Conservation (phyloP, 176 grass and related monocot genomes). For the Carex kokanica region DNA sequence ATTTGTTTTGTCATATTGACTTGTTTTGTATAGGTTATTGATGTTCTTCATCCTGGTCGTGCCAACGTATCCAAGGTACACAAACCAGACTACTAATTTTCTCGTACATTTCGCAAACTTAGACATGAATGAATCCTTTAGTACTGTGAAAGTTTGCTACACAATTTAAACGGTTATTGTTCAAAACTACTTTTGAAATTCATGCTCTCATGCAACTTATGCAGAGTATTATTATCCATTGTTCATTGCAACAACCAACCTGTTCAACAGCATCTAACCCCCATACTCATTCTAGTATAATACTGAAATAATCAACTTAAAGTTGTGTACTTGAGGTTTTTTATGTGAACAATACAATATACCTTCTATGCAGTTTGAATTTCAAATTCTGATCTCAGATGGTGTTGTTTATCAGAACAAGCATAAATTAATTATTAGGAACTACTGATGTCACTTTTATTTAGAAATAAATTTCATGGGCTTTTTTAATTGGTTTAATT, state of each 20-base stretch:
- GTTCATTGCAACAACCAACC: background rate
- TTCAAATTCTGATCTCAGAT: background rate
- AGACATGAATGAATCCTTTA: background rate
- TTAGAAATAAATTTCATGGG: background rate
- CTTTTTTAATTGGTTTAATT: background rate
- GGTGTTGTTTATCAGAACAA: background rate
- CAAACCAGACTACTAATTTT: background rate
- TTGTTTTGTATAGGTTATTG: constrained; percentile 57
- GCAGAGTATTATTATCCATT: too few relatives aligned
- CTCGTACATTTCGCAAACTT: background rate
- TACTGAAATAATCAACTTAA: background rate
- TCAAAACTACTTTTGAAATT: background rate
- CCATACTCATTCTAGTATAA: background rate
- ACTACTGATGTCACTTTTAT: background rate
- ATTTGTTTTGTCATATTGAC: background rate
- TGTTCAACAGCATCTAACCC: background rate
- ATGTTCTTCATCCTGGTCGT: constrained; percentile 89
- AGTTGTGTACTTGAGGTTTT: background rate
- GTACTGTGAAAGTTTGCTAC: background rate
- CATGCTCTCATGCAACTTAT: background rate
- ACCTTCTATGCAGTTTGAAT: background rate
- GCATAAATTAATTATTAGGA: background rate
- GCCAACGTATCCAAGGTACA: constrained; percentile 94
- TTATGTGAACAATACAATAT: background rate
- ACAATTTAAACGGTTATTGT: background rate